phyloP scores from a whole-genome alignment of 192 early-diverging fungal species.

The Umbelopsis sp. region DNA sequence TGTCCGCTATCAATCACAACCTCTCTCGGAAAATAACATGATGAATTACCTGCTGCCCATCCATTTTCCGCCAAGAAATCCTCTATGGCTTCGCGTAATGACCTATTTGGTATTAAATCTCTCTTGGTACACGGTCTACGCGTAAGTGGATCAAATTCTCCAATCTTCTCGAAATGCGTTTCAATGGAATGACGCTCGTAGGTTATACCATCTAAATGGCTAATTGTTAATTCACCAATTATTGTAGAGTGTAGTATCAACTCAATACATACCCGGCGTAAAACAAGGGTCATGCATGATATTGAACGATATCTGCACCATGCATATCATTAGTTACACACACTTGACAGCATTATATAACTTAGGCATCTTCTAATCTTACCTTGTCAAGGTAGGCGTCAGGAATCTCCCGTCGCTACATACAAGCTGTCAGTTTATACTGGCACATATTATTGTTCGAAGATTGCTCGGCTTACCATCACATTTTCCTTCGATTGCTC shows the following conservation, averaged over 20 bases:
- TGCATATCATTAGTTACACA: constrained; percentile 64
- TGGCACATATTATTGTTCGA: background rate
- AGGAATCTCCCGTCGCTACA: constrained; percentile 39
- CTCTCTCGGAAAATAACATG: constrained; percentile 4
- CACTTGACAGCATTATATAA: background rate
- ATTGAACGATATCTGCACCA: constrained; percentile 77
- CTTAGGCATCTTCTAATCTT: background rate
- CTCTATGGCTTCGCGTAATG: constrained; percentile 69
- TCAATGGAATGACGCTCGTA: constrained; percentile 79
- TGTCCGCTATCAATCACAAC: background rate
- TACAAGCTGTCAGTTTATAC: background rate
- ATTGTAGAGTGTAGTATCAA: background rate
- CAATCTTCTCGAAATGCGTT: constrained; percentile 76
- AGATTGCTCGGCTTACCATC: constrained; percentile 16
- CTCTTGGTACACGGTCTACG: constrained; percentile 64
- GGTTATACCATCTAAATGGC: constrained; percentile 62
- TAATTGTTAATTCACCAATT: constrained; percentile 45
- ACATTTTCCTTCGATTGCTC: constrained; percentile 51
- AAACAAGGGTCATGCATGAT: constrained; percentile 72
- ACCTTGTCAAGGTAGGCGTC: constrained; percentile 42
- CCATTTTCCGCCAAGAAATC: constrained; percentile 65
- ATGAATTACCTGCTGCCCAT: constrained; percentile 53
- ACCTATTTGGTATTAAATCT: constrained; percentile 76
- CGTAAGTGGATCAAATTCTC: constrained; percentile 82
- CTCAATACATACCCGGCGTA: constrained; percentile 31